phyloP scores from a whole-genome alignment of 208 protist genomes.

The Borovskyia barvae region DNA sequence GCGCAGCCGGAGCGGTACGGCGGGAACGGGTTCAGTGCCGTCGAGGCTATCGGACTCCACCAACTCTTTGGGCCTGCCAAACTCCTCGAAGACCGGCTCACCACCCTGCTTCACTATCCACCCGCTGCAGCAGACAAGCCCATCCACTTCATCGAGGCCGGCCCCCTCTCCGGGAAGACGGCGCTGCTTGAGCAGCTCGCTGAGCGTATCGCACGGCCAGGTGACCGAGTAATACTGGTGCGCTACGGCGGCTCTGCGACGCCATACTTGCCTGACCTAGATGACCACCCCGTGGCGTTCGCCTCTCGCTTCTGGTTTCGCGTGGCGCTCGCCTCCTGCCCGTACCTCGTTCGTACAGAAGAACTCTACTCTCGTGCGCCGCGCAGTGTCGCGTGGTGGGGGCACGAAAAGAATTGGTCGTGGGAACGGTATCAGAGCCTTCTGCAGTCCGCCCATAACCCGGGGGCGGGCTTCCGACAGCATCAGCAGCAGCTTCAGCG shows the following conservation, averaged over 20 bases:
- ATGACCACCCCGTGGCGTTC: slow-evolving; percentile 82
- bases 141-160: slow-evolving; percentile 77
- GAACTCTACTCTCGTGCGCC: slow-evolving; percentile 75
- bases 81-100: slow-evolving; percentile 77
- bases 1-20: slow-evolving; percentile 47
- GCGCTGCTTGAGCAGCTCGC: slow-evolving; percentile 69
- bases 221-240: slow-evolving; percentile 60
- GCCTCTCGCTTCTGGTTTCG: slow-evolving; percentile 82
- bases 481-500: slow-evolving; percentile 12
- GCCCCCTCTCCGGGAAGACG: slow-evolving; percentile 67
- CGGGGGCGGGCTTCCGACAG: slow-evolving; percentile 17
- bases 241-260: slow-evolving; percentile 71
- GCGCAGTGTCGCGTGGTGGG: slow-evolving; percentile 73
- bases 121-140: slow-evolving; percentile 52
- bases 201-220: slow-evolving; percentile 34
- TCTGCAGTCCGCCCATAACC: slow-evolving; percentile 29
- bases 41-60: slow-evolving; percentile 58
- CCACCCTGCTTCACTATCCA: slow-evolving; percentile 57
- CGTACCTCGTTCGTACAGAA: slow-evolving; percentile 70
- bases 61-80: slow-evolving; percentile 79
- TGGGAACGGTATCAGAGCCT: slow-evolving; percentile 66
- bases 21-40: slow-evolving; percentile 56
- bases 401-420: slow-evolving; percentile 70
- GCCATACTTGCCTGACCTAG: slow-evolving; percentile 73
- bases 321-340: slow-evolving; percentile 68